phyloP scores from a whole-genome alignment of 768 basidiomycete species.

The Podaxis sp. region DNA sequence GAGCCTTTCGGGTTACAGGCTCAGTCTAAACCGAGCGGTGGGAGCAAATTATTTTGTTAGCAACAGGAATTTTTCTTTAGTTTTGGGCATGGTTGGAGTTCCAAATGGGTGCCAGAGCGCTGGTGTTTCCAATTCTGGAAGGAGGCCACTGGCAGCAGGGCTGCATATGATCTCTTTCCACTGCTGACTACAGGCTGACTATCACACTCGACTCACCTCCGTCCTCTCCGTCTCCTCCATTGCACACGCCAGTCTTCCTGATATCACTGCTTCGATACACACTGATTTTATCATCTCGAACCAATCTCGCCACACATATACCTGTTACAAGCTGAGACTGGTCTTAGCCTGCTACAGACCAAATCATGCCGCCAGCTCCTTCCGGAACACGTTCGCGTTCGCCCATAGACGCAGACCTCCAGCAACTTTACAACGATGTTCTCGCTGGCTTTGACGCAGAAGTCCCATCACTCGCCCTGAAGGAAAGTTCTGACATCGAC shows the following conservation, averaged over 20 bases:
- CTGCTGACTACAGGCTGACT: slow-evolving; percentile 11
- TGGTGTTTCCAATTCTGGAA: slow-evolving; percentile 7
- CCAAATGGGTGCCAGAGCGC: background rate
- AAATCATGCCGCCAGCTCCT: slow-evolving; percentile 14
- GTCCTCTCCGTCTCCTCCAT: background rate
- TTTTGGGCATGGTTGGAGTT: background rate
- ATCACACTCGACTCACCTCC: slow-evolving; percentile 3
- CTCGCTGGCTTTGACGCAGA: slow-evolving; percentile 65
- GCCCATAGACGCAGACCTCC: slow-evolving; percentile 70
- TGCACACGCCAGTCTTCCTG: background rate
- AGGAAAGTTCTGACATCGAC: slow-evolving; percentile 30
- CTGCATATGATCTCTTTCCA: slow-evolving; percentile 8
- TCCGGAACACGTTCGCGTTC: slow-evolving; percentile 20
- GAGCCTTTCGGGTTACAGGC: no score
- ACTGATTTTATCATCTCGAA: background rate
- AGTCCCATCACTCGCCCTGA: slow-evolving; percentile 24
- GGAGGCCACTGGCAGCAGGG: slow-evolving; percentile 2
- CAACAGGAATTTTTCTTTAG: background rate
- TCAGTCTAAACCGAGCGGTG: no score
- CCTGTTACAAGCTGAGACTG: background rate
- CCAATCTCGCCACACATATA: background rate
- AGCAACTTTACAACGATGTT: slow-evolving; percentile 74
- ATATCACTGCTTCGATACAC: background rate
- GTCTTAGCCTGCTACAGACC: slow-evolving; percentile 1
- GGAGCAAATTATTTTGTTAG: no score